phyloP scores from a whole-genome alignment of 306 rosid species.

The Prinsepia uniflora region DNA sequence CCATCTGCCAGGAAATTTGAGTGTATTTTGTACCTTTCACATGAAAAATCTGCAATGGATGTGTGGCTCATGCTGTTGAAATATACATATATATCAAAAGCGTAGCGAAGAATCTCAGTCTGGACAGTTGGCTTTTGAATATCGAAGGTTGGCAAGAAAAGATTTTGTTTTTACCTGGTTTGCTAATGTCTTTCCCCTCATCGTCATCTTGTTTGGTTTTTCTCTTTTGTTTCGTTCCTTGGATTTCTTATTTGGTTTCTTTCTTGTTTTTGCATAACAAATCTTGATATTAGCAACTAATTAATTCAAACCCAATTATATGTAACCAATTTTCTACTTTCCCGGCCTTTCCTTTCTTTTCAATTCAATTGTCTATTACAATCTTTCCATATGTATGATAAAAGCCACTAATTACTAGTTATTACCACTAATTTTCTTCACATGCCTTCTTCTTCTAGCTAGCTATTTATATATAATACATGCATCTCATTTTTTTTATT shows the following conservation, averaged over 20 bases:
- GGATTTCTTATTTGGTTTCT: neutral
- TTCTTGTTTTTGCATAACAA: neutral
- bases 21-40: neutral
- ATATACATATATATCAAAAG: neutral
- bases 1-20: neutral
- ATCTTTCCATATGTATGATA: too few relatives aligned
- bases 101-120: neutral
- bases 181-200: neutral
- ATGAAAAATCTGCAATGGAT: neutral
- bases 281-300: neutral
- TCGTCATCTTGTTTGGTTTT: neutral
- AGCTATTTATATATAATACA: too few relatives aligned
- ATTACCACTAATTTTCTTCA: too few relatives aligned
- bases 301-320: too few relatives aligned
- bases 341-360: too few relatives aligned
- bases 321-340: too few relatives aligned
- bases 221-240: conserved; percentile 11
- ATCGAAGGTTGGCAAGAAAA: neutral
- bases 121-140: conserved; percentile 4
- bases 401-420: too few relatives aligned
- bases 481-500: too few relatives aligned
- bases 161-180: neutral
- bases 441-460: too few relatives aligned
- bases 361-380: too few relatives aligned
- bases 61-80: too few relatives aligned